Conservation (phyloP, 2,329 filamentous ascomycete genomes). For the Sarocladium brachiariae region DNA sequence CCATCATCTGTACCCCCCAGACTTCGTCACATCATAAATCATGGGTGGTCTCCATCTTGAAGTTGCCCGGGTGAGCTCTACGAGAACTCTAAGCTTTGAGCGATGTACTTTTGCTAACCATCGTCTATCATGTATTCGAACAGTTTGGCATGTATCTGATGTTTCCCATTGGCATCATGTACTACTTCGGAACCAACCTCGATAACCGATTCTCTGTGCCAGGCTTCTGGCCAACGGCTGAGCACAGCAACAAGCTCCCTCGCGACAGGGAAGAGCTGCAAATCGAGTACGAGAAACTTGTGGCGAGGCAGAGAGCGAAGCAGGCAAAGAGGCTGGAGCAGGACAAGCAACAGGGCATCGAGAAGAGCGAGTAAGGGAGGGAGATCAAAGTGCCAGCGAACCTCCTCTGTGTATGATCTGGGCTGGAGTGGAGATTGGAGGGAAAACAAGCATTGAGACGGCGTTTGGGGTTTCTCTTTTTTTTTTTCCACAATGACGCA, state of each 20-base stretch:
- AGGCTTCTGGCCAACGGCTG: slow-evolving; percentile 86
- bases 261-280: slow-evolving; percentile 76
- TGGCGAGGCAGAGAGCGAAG: slow-evolving; percentile 62
- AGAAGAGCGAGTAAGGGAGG: slow-evolving; percentile 18
- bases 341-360: slow-evolving; percentile 22
- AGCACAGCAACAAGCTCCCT: slow-evolving; percentile 70
- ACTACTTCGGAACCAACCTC: slow-evolving; percentile 98
- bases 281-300: slow-evolving; percentile 69
- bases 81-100: too few relatives aligned
- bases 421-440: too few relatives aligned
- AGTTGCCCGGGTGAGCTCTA: slow-evolving; percentile 71
- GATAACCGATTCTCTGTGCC: slow-evolving; percentile 83
- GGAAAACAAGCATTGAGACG: neutral
- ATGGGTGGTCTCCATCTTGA: slow-evolving; percentile 82
- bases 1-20: neutral
- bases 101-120: too few relatives aligned
- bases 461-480: slow-evolving; percentile 5
- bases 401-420: too few relatives aligned
- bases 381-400: slow-evolving; percentile 15
- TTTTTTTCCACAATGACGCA: neutral
- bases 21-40: slow-evolving; percentile 17
- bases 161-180: slow-evolving; percentile 99
- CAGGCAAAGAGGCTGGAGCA: slow-evolving; percentile 46
- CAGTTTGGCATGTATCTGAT: slow-evolving; percentile 98
- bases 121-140: too few relatives aligned